phyloP scores from a whole-genome alignment of 2,329 filamentous ascomycete species.

The Sclerotinia spermophila region DNA sequence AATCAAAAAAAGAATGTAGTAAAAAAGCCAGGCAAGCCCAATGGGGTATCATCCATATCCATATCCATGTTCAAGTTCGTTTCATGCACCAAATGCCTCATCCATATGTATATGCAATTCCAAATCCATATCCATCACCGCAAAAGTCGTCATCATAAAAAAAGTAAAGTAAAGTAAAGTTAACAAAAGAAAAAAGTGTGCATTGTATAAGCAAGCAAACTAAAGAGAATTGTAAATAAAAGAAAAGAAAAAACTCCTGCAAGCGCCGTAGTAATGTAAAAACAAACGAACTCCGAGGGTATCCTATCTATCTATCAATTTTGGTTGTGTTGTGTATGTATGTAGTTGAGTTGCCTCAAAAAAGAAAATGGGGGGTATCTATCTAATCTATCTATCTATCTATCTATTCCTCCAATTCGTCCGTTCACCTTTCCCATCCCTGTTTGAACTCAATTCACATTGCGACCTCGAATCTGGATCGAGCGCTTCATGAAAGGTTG shows the following conservation, averaged over 20 bases:
- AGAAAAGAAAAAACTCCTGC: background rate
- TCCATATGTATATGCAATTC: background rate
- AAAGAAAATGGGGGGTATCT: background rate
- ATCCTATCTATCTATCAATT: slow-evolving; percentile 6
- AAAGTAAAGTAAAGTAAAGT: background rate
- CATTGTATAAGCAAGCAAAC: background rate
- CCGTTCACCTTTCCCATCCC: background rate
- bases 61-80: background rate
- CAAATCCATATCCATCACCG: background rate
- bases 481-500: slow-evolving; percentile 12
- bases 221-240: background rate
- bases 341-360: slow-evolving; percentile 5
- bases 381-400: background rate
- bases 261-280: background rate
- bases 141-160: background rate
- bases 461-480: slow-evolving; percentile 2
- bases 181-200: slow-evolving; percentile 3
- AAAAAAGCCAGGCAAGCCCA: background rate
- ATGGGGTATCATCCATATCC: background rate
- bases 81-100: background rate
- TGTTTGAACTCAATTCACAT: background rate
- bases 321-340: background rate
- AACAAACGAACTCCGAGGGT: slow-evolving; percentile 2
- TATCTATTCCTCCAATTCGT: background rate
- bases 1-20: background rate